A percentile compares a stretch with the other conserved stretches of the same genome.
Conservation (phyloP, 345 rosid species). For the Noccaea caerulescens region DNA sequence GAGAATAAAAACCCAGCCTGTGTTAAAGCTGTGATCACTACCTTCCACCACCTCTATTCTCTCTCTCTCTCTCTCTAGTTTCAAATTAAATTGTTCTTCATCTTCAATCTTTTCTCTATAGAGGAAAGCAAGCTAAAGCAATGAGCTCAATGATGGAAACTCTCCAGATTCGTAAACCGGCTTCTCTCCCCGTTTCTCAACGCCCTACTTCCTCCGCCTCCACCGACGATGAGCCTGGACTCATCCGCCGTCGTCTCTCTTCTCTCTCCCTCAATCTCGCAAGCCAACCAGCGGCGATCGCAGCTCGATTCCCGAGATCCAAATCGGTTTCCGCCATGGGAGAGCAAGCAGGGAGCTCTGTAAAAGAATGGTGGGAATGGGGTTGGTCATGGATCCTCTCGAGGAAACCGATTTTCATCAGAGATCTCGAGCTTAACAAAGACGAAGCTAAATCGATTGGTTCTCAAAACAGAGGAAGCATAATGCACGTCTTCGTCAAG, state of each 20-base stretch:
- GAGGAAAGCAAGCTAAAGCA: background rate
- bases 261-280: constrained; percentile 63
- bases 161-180: constrained; percentile 55
- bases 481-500: constrained; percentile 81
- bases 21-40: constrained; percentile 55
- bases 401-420: constrained; percentile 65
- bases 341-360: constrained; percentile 57
- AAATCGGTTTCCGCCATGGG: constrained; percentile 73
- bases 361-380: constrained; percentile 87
- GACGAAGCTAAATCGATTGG: constrained; percentile 70
- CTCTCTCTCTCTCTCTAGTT: constrained; percentile 3
- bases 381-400: constrained; percentile 88
- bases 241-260: constrained; percentile 73
- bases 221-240: constrained; percentile 36
- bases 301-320: constrained; percentile 54
- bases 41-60: constrained; percentile 37
- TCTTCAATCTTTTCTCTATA: no score
- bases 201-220: constrained; percentile 9
- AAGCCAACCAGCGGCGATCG: constrained; percentile 45
- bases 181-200: constrained; percentile 63
- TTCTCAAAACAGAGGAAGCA: constrained; percentile 69
- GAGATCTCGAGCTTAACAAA: constrained; percentile 85
- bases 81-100: constrained; percentile 19
- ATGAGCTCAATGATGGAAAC: constrained; percentile 71
- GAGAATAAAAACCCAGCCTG: constrained; percentile 61